These are phyloP conservation scores for Tranzscheliella williamsii DNA, from an alignment of 1,284 basidiomycete genomes.

Conservation along the genomic window DNA sequence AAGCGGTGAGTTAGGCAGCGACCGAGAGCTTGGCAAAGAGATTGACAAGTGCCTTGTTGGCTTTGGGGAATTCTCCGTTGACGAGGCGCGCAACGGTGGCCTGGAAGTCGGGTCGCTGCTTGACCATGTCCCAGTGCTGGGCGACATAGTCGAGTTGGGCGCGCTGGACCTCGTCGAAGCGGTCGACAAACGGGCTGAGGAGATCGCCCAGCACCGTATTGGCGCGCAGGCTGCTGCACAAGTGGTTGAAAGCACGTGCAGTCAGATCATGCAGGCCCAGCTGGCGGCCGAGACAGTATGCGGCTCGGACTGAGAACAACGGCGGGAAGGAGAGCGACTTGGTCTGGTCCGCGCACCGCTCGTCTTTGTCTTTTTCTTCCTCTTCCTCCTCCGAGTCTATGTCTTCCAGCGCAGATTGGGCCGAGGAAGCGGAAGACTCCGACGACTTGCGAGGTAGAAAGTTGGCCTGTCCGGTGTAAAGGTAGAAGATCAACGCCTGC, in stretches of 20 bases:
- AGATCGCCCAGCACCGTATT: constrained; percentile 42
- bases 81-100: constrained; percentile 37
- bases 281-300: constrained; percentile 46
- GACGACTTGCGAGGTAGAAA: too few relatives aligned
- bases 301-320: constrained; percentile 39
- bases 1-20: not conserved
- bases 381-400: constrained; percentile 8
- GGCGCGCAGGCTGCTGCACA: constrained; percentile 31
- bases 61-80: constrained; percentile 36
- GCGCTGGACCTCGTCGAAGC: constrained; percentile 44
- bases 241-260: constrained; percentile 40
- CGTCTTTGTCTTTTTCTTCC: constrained; percentile 3
- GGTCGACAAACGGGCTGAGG: constrained; percentile 47
- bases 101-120: constrained; percentile 44
- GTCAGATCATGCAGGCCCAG: constrained; percentile 40
- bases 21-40: constrained; percentile 45
- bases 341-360: not conserved
- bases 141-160: constrained; percentile 45
- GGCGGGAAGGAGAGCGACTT: constrained; percentile 35
- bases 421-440: too few relatives aligned
- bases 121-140: constrained; percentile 45
- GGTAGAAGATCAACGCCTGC: constrained; percentile 47
- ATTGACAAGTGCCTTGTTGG: constrained; percentile 40
- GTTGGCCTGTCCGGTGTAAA: constrained; percentile 47
- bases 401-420: not conserved